phyloP scores from a whole-genome alignment of 1,284 basidiomycete species.

The Austropuccinia psidii region DNA sequence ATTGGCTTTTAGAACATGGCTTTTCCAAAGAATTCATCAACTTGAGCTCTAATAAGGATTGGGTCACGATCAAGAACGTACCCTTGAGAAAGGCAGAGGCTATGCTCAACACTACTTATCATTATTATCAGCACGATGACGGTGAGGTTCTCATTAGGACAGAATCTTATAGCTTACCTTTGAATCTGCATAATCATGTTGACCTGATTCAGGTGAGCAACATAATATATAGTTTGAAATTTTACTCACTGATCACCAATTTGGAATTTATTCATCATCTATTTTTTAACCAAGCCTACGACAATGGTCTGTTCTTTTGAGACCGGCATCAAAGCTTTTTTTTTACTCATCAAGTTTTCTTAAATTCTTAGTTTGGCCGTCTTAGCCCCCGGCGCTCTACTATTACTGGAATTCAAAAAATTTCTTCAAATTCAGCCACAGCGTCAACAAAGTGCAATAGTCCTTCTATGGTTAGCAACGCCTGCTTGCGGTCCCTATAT shows the following conservation, averaged over 20 bases:
- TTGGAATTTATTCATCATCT: neutral
- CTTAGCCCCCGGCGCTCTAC: neutral
- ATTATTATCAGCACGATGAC: conserved; percentile 4
- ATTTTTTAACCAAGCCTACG: conserved; percentile 11
- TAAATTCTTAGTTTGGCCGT: conserved; percentile 24
- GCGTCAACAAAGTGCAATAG: neutral
- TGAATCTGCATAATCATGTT: conserved; percentile 5
- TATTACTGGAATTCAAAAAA: neutral
- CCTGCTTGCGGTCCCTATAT: conserved; percentile 18
- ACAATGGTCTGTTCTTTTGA: conserved; percentile 10
- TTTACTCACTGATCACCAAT: neutral
- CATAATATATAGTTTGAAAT: neutral
- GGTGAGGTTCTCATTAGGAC: conserved; percentile 2
- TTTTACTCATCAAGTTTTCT: neutral
- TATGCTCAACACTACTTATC: conserved; percentile 18
- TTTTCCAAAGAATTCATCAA: neutral
- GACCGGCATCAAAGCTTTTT: too few relatives aligned
- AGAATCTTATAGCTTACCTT: conserved; percentile 17
- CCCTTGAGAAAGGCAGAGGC: conserved; percentile 7
- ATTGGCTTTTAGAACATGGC: conserved; percentile 10
- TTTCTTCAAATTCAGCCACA: neutral
- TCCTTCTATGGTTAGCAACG: neutral
- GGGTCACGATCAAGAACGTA: conserved; percentile 3
- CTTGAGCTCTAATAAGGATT: conserved; percentile 14
- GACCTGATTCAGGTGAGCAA: conserved; percentile 8